Conservation (phyloP, 345 rosid genomes). For the Eucalyptus rudis region DNA sequence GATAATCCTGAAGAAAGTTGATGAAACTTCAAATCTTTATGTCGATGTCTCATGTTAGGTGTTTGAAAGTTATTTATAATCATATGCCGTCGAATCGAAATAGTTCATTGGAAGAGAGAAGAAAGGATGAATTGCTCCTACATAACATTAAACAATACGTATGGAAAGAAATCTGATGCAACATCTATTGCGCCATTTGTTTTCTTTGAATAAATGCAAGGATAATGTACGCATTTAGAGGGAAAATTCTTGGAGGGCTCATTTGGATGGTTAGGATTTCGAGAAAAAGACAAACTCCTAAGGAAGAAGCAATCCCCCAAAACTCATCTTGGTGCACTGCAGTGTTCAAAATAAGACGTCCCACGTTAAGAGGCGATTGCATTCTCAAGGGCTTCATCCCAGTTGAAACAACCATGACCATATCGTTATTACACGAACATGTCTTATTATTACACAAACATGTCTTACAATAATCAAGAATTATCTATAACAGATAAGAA, state of each 20-base stretch:
- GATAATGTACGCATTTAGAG: background rate
- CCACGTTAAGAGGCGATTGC: background rate
- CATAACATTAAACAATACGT: background rate
- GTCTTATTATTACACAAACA: background rate
- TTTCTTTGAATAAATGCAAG: background rate
- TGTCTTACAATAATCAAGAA: background rate
- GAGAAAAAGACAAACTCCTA: background rate
- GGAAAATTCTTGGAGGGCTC: background rate
- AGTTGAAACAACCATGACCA: background rate
- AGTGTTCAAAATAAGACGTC: conserved; percentile 19
- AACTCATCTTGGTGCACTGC: conserved; percentile 16
- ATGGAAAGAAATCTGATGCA: background rate
- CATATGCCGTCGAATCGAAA: background rate
- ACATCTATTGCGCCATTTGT: background rate
- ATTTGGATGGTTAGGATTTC: background rate
- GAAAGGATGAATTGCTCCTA: background rate
- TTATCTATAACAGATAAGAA: background rate
- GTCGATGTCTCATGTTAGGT: background rate
- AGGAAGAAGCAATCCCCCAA: conserved; percentile 23
- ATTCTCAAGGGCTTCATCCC: conserved; percentile 1
- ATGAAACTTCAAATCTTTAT: background rate
- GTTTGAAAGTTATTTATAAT: background rate
- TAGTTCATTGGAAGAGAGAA: background rate
- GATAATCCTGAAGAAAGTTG: background rate
- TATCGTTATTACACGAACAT: background rate